A percentile compares a stretch with the other conserved stretches of the same genome.
Conservation (phyloP, 2,329 filamentous ascomycete genomes). For the Colletotrichum somersetense region DNA sequence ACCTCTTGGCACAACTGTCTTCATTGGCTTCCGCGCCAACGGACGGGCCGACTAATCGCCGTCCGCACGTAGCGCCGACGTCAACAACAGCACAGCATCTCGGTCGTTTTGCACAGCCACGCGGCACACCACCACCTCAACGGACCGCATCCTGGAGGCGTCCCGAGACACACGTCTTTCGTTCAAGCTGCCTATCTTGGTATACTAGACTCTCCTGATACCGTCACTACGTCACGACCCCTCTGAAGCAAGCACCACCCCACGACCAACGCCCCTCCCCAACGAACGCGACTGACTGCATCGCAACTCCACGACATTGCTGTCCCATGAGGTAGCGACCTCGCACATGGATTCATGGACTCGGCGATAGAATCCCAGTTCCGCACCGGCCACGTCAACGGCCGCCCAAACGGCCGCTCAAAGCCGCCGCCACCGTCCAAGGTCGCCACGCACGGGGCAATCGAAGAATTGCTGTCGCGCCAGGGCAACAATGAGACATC, state of each 20-base stretch:
- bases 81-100: constrained; percentile 17
- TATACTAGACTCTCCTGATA: constrained; percentile 18
- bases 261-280: neutral
- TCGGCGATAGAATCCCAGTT: constrained; percentile 40
- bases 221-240: constrained; percentile 36
- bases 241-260: constrained; percentile 4
- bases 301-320: constrained; percentile 9
- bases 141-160: constrained; percentile 28
- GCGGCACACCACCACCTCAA: constrained; percentile 24
- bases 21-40: neutral
- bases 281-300: neutral
- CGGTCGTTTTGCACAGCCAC: constrained; percentile 35
- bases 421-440: constrained; percentile 13
- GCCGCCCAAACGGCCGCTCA: constrained; percentile 30
- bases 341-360: constrained; percentile 43
- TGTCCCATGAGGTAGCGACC: constrained; percentile 38
- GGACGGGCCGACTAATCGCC: constrained; percentile 38
- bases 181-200: neutral
- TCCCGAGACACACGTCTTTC: constrained; percentile 29
- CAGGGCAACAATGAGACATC: constrained; percentile 34
- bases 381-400: constrained; percentile 31
- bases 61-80: constrained; percentile 6
- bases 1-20: neutral
- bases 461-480: constrained; percentile 29
- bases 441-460: constrained; percentile 22